Conservation (phyloP, 2,329 filamentous ascomycete genomes). For the Hypoxylon sp. region DNA sequence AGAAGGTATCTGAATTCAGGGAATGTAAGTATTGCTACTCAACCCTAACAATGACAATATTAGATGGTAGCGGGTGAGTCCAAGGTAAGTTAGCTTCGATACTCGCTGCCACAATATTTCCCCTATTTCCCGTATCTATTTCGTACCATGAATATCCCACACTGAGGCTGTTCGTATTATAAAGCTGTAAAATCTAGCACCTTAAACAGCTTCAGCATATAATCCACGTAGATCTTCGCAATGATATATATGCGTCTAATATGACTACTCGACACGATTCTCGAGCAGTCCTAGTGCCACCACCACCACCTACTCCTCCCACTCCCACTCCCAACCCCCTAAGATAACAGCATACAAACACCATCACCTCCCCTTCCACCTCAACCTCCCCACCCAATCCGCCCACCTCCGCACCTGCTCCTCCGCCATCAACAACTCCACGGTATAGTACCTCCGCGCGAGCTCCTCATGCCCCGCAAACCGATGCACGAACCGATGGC, state of each 20-base stretch:
- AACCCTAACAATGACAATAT: not conserved
- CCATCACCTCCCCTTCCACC: slow-evolving; percentile 73
- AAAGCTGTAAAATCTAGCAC: not conserved
- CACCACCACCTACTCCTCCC: too few relatives aligned
- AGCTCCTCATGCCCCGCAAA: slow-evolving; percentile 83
- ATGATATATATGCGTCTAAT: too few relatives aligned
- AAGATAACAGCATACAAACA: not conserved
- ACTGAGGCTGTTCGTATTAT: too few relatives aligned
- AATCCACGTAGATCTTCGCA: too few relatives aligned
- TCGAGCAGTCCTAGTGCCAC: not conserved
- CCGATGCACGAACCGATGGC: slow-evolving; percentile 85
- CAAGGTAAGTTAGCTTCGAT: not conserved
- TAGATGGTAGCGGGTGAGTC: not conserved
- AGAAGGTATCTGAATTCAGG: not conserved
- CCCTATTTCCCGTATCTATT: not conserved
- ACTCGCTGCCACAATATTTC: not conserved
- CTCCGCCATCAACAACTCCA: slow-evolving; percentile 77
- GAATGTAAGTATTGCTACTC: not conserved
- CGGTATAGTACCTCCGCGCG: slow-evolving; percentile 78
- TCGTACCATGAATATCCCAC: not conserved
- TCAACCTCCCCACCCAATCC: slow-evolving; percentile 78
- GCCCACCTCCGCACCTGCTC: slow-evolving; percentile 81
- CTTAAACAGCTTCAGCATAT: not conserved
- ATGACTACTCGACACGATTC: too few relatives aligned
- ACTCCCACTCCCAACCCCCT: not conserved